These are phyloP conservation scores for Rehmannia glutinosa DNA, from an alignment of 257 asterid species.

Conservation along the genomic window DNA sequence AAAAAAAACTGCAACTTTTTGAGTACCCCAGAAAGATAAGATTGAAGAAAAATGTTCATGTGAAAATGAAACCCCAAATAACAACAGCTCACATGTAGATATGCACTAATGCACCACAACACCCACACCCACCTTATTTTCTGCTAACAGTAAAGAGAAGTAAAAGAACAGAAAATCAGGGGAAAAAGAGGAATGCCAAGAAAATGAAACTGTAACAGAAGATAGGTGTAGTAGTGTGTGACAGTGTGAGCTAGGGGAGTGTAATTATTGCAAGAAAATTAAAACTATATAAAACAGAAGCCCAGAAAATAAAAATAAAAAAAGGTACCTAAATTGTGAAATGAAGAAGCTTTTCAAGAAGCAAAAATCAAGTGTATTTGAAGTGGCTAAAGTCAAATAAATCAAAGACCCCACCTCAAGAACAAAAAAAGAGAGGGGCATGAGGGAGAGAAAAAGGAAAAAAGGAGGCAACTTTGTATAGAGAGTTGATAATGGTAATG, in stretches of 20 bases:
- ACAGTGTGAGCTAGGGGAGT: neutral
- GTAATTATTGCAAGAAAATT: constrained; percentile 19
- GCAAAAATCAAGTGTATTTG: no score
- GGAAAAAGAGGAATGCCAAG: neutral
- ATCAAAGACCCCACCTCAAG: constrained; percentile 29
- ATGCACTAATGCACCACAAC: neutral
- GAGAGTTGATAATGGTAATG: constrained; percentile 15
- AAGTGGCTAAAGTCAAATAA: constrained; percentile 14
- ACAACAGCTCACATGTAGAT: constrained; percentile 21
- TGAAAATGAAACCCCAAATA: constrained; percentile 4
- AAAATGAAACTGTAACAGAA: constrained; percentile 9
- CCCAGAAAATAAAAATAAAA: neutral
- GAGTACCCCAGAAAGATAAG: constrained; percentile 1
- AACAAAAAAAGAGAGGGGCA: constrained; percentile 2
- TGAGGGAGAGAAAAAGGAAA: neutral
- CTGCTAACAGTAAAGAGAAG: neutral
- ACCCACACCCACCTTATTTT: neutral
- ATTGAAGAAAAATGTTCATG: constrained; percentile 6
- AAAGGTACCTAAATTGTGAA: constrained; percentile 12
- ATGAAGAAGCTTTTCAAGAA: neutral
- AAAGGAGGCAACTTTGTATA: constrained; percentile 22
- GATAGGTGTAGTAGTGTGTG: constrained; percentile 7
- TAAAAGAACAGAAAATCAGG: neutral
- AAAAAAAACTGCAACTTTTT: constrained; percentile 14
- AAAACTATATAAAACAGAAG: constrained; percentile 20